Evolutionary conservation across 768 basidiomycete genomes (phyloP).

Genomic region (Lactarius deliciosus): DNA sequence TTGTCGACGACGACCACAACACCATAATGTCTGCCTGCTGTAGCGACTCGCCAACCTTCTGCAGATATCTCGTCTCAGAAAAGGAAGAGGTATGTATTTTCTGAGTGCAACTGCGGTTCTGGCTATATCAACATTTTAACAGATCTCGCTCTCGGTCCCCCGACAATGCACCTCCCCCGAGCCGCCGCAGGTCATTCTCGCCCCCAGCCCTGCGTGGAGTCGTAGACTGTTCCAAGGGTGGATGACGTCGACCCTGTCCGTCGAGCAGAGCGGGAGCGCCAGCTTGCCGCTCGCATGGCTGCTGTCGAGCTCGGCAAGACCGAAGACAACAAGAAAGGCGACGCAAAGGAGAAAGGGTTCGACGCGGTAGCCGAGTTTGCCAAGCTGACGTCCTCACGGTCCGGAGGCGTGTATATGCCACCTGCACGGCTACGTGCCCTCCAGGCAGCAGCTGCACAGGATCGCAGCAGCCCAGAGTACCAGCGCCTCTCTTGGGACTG

Average conservation of each 20-base stretch:
- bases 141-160: conserved; percentile 39
- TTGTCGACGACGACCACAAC: conserved; percentile 12
- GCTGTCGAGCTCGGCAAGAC: conserved; percentile 66
- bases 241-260: conserved; percentile 76
- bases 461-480: conserved; percentile 86
- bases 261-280: conserved; percentile 73
- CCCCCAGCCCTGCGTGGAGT: conserved; percentile 34
- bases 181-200: conserved; percentile 46
- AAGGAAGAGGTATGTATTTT: conserved; percentile 23
- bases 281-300: conserved; percentile 69
- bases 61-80: conserved; percentile 20
- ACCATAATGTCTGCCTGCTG: conserved; percentile 21
- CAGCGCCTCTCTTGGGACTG: conserved; percentile 98
- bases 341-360: conserved; percentile 45
- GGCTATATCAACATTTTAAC: neutral
- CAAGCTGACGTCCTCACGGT: conserved; percentile 76
- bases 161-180: conserved; percentile 41
- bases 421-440: conserved; percentile 90
- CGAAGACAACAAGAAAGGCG: conserved; percentile 39
- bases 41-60: conserved; percentile 4
- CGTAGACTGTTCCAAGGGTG: conserved; percentile 50
- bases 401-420: conserved; percentile 96
- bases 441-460: conserved; percentile 75
- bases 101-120: neutral
- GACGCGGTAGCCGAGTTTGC: conserved; percentile 87